Evolutionary conservation across 1,284 basidiomycete species (phyloP), one percentile per base, ranked within the genome.

Genomic region (Macrocystidia cucumis): DNA sequence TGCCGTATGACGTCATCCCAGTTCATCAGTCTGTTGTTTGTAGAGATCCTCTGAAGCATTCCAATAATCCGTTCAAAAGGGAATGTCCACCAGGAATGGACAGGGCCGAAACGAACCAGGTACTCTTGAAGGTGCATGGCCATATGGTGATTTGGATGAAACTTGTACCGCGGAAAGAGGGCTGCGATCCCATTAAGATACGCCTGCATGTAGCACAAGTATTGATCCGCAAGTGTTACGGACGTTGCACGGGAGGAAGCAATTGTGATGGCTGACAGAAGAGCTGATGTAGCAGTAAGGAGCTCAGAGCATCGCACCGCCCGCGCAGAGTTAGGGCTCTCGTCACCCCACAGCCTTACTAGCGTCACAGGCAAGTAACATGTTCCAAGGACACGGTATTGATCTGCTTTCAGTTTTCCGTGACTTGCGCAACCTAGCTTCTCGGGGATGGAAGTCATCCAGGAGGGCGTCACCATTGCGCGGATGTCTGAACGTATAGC

Each of bases 361-460:
- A 56, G 39, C 5, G 49, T 43, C 2, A 52, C 29, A 3, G 45
- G 45, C n/a, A 54, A 37, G 24, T 48, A 43, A 4, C 48, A 22
- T 2, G 44, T 35, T 1, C 45, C 43, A n/a, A 54, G 22, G 1
- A 40, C 38, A 4, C 49, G 33, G 54, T 54, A 57, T 39, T 57
- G 47, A 34, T 53, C 52, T 7, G 55, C 46, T 20, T 53, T 55
- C 1, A 52, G 35, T 29, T 52, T 56, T 3, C 44, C 42, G 9
- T 42, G 34, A 20, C 25, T 28, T 12, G 43, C 17, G 9, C 23
- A 19, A 5, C 46, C 46, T 5, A 52, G 31, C n/a, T 46, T 41
- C 9, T 34, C 19, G 3, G 54, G 49, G 13, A 50, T 41, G 2
- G 45, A 44, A 1, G 45, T 42, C 4, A 53, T 18, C 53, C 55